A percentile compares a stretch with the other conserved stretches of the same genome.
Evolutionary conservation across 768 basidiomycete genomes (phyloP).

Genomic region (Filobasidium wieringae): DNA sequence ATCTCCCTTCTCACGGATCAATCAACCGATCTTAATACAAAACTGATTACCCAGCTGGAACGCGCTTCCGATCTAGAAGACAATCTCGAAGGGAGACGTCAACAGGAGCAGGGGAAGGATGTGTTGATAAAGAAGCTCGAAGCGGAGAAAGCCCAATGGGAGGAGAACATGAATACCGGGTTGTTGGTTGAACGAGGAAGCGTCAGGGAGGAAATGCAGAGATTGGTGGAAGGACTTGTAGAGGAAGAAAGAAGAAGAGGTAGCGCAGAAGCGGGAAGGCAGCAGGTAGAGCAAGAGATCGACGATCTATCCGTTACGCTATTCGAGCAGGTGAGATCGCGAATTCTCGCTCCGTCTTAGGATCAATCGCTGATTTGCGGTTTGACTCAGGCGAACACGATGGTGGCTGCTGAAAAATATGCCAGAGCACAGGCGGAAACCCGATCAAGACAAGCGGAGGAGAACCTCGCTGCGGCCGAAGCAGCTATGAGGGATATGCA

Average conservation of each 20-base stretch:
- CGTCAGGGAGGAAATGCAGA: slow-evolving; percentile 79
- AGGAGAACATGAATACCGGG: slow-evolving; percentile 80
- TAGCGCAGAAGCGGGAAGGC: slow-evolving; percentile 71
- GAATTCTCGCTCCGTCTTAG: background rate
- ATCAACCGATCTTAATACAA: slow-evolving; percentile 77
- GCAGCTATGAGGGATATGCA: slow-evolving; percentile 77
- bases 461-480: slow-evolving; percentile 67
- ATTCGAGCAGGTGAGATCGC: slow-evolving; percentile 47
- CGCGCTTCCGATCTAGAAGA: slow-evolving; percentile 88
- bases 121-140: slow-evolving; percentile 65
- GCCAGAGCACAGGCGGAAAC: slow-evolving; percentile 56
- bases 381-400: slow-evolving; percentile 66
- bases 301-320: slow-evolving; percentile 84
- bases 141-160: slow-evolving; percentile 70
- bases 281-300: slow-evolving; percentile 80
- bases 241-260: slow-evolving; percentile 86
- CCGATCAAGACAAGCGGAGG: slow-evolving; percentile 64
- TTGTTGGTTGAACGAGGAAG: slow-evolving; percentile 80
- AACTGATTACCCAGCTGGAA: slow-evolving; percentile 85
- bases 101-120: slow-evolving; percentile 50
- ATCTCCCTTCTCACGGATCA: slow-evolving; percentile 79
- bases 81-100: slow-evolving; percentile 43
- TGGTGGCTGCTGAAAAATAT: slow-evolving; percentile 90
- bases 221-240: slow-evolving; percentile 87
- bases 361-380: background rate